Conservation (phyloP, 768 basidiomycete species). For the Ramaria sp. region DNA sequence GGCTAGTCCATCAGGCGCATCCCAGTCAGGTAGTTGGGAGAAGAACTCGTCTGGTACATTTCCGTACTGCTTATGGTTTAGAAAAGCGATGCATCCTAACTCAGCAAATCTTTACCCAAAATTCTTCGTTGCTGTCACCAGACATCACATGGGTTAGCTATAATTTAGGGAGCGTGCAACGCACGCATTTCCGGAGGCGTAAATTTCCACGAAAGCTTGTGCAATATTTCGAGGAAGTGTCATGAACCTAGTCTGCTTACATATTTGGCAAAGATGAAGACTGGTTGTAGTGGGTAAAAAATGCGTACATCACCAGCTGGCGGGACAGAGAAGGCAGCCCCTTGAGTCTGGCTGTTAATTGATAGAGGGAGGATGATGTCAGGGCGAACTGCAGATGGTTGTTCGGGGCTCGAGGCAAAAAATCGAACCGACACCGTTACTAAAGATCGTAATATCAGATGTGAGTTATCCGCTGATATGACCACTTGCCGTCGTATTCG, state of each 20-base stretch:
- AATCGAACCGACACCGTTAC: constrained; percentile 2
- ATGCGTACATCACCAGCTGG: not conserved
- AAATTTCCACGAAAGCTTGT: constrained; percentile 11
- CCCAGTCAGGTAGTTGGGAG: constrained; percentile 5
- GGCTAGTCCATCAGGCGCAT: constrained; percentile 5
- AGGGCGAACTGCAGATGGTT: not conserved
- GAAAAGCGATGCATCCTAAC: not conserved
- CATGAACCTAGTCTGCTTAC: not conserved
- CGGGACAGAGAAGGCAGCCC: constrained; percentile 6
- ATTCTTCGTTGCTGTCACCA: not conserved
- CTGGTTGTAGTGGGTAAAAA: not conserved
- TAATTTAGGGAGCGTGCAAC: constrained; percentile 9
- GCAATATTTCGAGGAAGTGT: constrained; percentile 7
- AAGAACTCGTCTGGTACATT: constrained; percentile 11
- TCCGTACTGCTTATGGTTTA: constrained; percentile 5
- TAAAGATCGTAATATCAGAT: not conserved
- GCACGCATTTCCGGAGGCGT: constrained; percentile 12
- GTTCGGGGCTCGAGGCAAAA: not conserved
- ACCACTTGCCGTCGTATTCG: constrained; percentile 7
- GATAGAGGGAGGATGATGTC: constrained; percentile 10
- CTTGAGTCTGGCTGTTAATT: not conserved
- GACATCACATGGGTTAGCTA: not conserved
- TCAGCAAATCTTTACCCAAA: not conserved
- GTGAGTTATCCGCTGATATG: not conserved
- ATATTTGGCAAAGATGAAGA: not conserved